Evolutionary conservation across 139 green algal species (phyloP).

Genomic region (Chlorella ohadii): DNA sequence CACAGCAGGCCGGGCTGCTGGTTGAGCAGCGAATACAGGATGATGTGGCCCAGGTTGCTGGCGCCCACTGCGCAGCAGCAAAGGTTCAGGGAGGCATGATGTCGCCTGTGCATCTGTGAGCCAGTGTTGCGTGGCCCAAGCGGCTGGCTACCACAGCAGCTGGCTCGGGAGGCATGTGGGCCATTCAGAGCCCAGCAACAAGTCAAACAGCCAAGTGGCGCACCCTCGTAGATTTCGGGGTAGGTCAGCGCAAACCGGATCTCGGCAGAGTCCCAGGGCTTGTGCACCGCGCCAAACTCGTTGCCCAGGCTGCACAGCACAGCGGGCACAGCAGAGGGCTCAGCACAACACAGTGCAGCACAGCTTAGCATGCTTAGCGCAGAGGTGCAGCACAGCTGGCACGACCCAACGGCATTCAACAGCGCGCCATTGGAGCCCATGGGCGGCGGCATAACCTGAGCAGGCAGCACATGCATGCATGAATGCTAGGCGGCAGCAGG

Average conservation of each 20-base stretch:
- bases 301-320: conserved; percentile 79
- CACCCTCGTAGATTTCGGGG: conserved; percentile 76
- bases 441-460: too few relatives aligned
- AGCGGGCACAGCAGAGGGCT: conserved; percentile 4
- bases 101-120: too few relatives aligned
- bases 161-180: neutral
- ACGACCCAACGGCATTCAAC: too few relatives aligned
- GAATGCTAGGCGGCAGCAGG: too few relatives aligned
- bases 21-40: conserved; percentile 80
- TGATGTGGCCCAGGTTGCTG: conserved; percentile 82
- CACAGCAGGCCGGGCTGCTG: conserved; percentile 64
- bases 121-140: neutral
- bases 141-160: neutral
- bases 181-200: neutral
- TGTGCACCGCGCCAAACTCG: conserved; percentile 83
- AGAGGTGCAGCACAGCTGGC: too few relatives aligned
- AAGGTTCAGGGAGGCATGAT: too few relatives aligned
- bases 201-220: neutral
- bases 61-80: conserved; percentile 42
- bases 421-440: too few relatives aligned
- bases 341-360: neutral
- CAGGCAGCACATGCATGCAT: too few relatives aligned
- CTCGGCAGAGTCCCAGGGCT: conserved; percentile 62
- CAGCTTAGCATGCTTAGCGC: too few relatives aligned
- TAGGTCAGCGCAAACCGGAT: conserved; percentile 83